Evolutionary conservation across 345 rosid species (phyloP), one percentile per base, ranked within the genome.

Genomic region (Ceriops decandra): DNA sequence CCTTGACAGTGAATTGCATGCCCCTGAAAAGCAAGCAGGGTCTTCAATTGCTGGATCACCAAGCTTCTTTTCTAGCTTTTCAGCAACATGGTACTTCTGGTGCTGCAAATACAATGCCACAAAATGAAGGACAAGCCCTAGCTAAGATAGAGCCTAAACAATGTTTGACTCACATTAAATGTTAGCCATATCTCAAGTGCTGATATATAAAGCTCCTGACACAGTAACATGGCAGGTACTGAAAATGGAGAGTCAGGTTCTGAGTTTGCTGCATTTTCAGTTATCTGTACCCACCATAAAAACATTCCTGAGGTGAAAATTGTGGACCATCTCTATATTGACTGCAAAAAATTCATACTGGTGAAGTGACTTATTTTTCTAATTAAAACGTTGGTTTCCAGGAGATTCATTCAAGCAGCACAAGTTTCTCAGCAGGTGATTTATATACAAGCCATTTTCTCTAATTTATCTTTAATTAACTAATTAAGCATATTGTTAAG

Each of bases 361-460:
- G 21, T 52, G 21, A 19, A 72, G 21, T 64, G n/a, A 19, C 57
- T 16, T 42, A 54, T 57, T 49, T 54, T 71, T 57, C 46, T 56
- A 20, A 62, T 52, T 32, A 13, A 32, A 66, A 26, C 36, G 51
- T 74, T 69, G 38, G 11, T 72, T 81, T 64, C 72, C 86, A 95
- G 97, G 90, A 87, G 97, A 81, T 95, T 88, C 71, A 66, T 88
- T 78, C 89, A 74, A 75, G 97, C 95, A 8, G 97, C 98, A 72
- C 88, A 88, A 79, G 83, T 89, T 62, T 85, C 91, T 21, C 75
- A 64, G 57, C 75, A 84, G 96, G 98, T 93, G 73, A 22, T 57
- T 47, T 52, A 57, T 21, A 47, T 32, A 35, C 60, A 77, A 62
- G 56, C 59, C 33, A 52, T 22, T 20, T 21, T 70, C 46, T 46